These are phyloP conservation scores for Coemansia sp. DNA, from an alignment of 192 early-diverging fungal genomes.

Conservation along the genomic window DNA sequence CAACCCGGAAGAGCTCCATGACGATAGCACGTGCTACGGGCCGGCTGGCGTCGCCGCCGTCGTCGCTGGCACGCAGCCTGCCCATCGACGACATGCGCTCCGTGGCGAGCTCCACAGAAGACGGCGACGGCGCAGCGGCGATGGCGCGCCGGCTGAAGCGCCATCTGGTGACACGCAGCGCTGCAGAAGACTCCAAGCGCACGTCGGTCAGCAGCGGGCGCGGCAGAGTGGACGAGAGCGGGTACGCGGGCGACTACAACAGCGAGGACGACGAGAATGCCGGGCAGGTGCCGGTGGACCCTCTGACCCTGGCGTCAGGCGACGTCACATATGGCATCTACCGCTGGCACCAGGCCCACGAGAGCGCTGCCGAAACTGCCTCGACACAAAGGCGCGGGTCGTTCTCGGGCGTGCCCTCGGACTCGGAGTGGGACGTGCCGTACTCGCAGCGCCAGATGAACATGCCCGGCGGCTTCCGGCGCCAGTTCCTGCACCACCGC, in stretches of 20 bases:
- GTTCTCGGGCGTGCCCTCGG: slow-evolving; percentile 35
- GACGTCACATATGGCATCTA: slow-evolving; percentile 83
- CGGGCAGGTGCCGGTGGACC: slow-evolving; percentile 32
- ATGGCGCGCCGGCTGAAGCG: slow-evolving; percentile 65
- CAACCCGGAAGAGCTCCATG: slow-evolving; percentile 20
- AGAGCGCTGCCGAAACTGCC: slow-evolving; percentile 8
- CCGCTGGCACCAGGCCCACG: slow-evolving; percentile 72
- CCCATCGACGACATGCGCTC: slow-evolving; percentile 16
- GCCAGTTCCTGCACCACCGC: slow-evolving; percentile 79
- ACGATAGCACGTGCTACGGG: slow-evolving; percentile 38
- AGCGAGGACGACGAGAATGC: slow-evolving; percentile 30
- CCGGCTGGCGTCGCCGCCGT: slow-evolving; percentile 37
- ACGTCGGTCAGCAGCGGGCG: slow-evolving; percentile 4
- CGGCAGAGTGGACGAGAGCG: slow-evolving; percentile 18
- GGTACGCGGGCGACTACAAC: slow-evolving; percentile 37
- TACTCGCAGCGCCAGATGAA: slow-evolving; percentile 51
- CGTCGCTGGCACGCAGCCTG: slow-evolving; percentile 42
- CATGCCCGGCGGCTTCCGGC: slow-evolving; percentile 83
- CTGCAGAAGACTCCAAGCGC: slow-evolving; percentile 6
- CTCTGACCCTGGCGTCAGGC: slow-evolving; percentile 64
- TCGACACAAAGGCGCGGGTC: slow-evolving; percentile 27
- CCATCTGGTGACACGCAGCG: slow-evolving; percentile 62
- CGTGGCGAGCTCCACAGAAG: slow-evolving; percentile 3
- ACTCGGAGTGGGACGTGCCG: slow-evolving; percentile 40
- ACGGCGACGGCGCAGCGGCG: slow-evolving; percentile 13